These are phyloP conservation scores for Kodamaea anthophila DNA, from an alignment of 1,139 yeast species.

Conservation along the genomic window DNA sequence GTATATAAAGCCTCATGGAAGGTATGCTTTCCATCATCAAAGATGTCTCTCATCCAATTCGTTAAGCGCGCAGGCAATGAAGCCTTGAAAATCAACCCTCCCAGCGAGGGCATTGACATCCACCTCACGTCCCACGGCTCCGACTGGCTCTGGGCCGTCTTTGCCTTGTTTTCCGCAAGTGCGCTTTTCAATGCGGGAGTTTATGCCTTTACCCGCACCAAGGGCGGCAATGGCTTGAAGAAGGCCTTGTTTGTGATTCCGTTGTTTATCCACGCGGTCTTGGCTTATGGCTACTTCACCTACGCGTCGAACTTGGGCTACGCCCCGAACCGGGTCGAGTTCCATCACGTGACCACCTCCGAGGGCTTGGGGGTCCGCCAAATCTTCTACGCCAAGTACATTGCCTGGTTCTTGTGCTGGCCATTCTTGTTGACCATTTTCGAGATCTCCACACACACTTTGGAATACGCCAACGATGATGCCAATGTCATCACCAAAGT, in stretches of 20 bases:
- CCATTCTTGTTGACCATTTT: slow-evolving; percentile 47
- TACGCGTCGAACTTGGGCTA: slow-evolving; percentile 66
- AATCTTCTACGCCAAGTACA: slow-evolving; percentile 57
- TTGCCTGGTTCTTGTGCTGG: slow-evolving; percentile 64
- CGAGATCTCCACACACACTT: slow-evolving; percentile 39
- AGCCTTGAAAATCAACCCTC: slow-evolving; percentile 46
- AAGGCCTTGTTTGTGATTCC: slow-evolving; percentile 43
- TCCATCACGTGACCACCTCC: slow-evolving; percentile 42
- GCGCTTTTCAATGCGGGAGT: slow-evolving; percentile 36
- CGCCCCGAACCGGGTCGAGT: slow-evolving; percentile 49
- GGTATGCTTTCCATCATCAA: not conserved
- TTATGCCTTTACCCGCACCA: slow-evolving; percentile 33
- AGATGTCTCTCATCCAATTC: slow-evolving; percentile 3
- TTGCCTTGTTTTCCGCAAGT: slow-evolving; percentile 41
- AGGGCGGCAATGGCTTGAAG: slow-evolving; percentile 18
- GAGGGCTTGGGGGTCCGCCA: slow-evolving; percentile 45
- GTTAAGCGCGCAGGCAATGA: slow-evolving; percentile 29
- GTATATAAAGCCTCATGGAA: not conserved
- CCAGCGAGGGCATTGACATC: slow-evolving; percentile 36
- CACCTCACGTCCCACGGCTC: slow-evolving; percentile 57
- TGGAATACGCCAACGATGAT: slow-evolving; percentile 26
- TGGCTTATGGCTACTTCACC: slow-evolving; percentile 53
- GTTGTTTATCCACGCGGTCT: slow-evolving; percentile 38
- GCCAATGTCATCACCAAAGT: slow-evolving; percentile 20
- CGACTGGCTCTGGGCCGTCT: slow-evolving; percentile 68